Percentiles rank a stretch among this genome's conserved stretches.
Evolutionary conservation across 768 basidiomycete genomes (phyloP).

Genomic region (Lentinus brumalis): DNA sequence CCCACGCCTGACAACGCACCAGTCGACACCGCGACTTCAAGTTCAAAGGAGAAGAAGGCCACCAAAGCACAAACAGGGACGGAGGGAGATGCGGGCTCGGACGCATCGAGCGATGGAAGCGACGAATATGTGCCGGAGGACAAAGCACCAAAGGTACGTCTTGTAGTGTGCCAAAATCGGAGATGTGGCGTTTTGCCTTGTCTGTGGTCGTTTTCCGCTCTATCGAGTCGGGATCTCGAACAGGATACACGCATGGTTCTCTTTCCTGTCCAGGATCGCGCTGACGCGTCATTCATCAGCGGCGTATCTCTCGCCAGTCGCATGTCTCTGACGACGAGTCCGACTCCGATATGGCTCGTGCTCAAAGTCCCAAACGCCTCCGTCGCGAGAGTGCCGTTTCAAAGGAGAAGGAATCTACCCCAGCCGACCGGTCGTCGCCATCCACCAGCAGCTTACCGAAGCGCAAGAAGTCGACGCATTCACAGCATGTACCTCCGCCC

Average conservation of each 20-base stretch:
- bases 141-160: slow-evolving; percentile 4
- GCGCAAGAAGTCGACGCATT: slow-evolving; percentile 52
- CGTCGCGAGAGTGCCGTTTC: slow-evolving; percentile 24
- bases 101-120: slow-evolving; percentile 8
- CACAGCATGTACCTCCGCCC: slow-evolving; percentile 39
- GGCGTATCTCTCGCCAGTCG: slow-evolving; percentile 4
- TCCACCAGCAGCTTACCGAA: slow-evolving; percentile 40
- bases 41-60: slow-evolving; percentile 11
- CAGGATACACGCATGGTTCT: no score
- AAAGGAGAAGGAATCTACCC: slow-evolving; percentile 1
- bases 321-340: slow-evolving; percentile 5
- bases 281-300: neutral
- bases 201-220: no score
- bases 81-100: slow-evolving; percentile 33
- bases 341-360: slow-evolving; percentile 4
- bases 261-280: no score
- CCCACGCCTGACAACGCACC: slow-evolving; percentile 45
- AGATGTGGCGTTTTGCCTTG: no score
- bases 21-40: neutral
- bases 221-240: no score
- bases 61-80: slow-evolving; percentile 14
- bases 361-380: slow-evolving; percentile 14
- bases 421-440: slow-evolving; percentile 20
- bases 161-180: no score
- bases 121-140: slow-evolving; percentile 15